Base-by-base conservation (phyloP, 2,329 filamentous ascomycete species). In the Fusarium abutilonis region DNA sequence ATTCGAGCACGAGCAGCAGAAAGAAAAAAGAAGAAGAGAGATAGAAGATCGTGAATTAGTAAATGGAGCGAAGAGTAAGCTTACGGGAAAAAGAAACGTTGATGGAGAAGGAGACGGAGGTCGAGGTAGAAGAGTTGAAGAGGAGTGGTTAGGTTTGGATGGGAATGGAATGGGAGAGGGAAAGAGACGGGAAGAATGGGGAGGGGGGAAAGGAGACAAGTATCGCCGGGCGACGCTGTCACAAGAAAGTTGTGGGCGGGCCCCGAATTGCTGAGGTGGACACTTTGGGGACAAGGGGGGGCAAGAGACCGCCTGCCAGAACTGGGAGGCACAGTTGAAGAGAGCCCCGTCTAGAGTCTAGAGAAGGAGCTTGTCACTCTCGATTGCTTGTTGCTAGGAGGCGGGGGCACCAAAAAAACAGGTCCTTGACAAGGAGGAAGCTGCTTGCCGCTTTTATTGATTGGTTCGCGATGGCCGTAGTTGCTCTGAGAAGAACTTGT, bases 171-270 rank as follows among this genome's bases (percentile, higher is more conserved):
- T 71, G 65, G 56, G 67, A 70, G 68, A 65, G 69, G 67, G 66
- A 68, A 64, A 64, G 60, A 60, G 64, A 66, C 59, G 51, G 58
- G 64, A 56, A 63, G 67, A 67, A 70, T 60, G 67, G 70, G 69
- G 64, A 60, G 68, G 68, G 70, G 64, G 69, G 70, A 72, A 70
- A 73, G 72, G 72, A 72, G 71, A 70, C 66, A 73, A 72, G 71
- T 72, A 70, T 72, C 69, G 64, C 70, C 68, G 68, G 70, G 77
- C 66, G 68, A 70, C 68, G 66, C 69, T 67, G 70, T 72, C 69
- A 70, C 68, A 70, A 67, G 70, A 72, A 72, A 74, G 72, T 72
- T 73, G 72, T 74, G 74, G 73, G 74, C 71, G 69, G 71, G 70
- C 71, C 70, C 68, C 71, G 68, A 71, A 65, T 63, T 70, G 63